Percentiles rank a stretch among this genome's conserved stretches.
These are phyloP conservation scores for Dendrobium nobile DNA, from an alignment of 106 monocot species.

Conservation along the genomic window DNA sequence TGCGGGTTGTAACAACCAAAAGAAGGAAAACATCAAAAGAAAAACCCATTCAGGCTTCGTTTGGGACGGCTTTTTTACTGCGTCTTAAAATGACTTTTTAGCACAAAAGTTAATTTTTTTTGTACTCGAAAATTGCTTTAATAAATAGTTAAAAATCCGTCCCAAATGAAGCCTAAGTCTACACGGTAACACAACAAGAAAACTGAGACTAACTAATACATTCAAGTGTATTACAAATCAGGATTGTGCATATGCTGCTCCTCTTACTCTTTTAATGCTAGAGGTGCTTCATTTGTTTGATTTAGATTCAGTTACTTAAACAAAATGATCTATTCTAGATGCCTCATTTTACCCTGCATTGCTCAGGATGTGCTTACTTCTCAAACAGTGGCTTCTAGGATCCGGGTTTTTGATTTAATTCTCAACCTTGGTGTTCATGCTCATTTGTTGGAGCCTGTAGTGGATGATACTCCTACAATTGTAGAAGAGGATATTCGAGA, in stretches of 20 bases:
- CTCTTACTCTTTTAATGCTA: constrained; percentile 83
- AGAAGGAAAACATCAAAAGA: too few species aligned
- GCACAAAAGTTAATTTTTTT: too few species aligned
- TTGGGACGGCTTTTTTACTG: too few species aligned
- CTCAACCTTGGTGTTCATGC: constrained; percentile 93
- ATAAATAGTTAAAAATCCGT: too few species aligned
- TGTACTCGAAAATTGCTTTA: too few species aligned
- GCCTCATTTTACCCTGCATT: constrained; percentile 9
- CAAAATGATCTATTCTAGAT: neutral
- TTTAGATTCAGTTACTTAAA: constrained; percentile 4
- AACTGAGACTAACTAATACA: too few species aligned
- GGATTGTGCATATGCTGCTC: constrained; percentile 69
- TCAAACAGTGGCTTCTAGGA: constrained; percentile 49
- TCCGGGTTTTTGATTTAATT: constrained; percentile 86
- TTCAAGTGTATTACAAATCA: too few species aligned
- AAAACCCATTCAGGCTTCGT: too few species aligned
- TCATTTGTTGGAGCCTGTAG: constrained; percentile 85
- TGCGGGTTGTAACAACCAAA: too few species aligned
- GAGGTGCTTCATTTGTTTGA: constrained; percentile 50
- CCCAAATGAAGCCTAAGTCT: too few species aligned
- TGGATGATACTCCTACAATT: constrained; percentile 33
- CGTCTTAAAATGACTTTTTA: too few species aligned
- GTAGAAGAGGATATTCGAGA: constrained; percentile 49
- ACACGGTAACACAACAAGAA: too few species aligned
- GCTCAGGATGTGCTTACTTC: constrained; percentile 84